Percentiles rank a stretch among this genome's conserved stretches.
Conservation (phyloP, 768 basidiomycete genomes). For the Russula foetens region DNA sequence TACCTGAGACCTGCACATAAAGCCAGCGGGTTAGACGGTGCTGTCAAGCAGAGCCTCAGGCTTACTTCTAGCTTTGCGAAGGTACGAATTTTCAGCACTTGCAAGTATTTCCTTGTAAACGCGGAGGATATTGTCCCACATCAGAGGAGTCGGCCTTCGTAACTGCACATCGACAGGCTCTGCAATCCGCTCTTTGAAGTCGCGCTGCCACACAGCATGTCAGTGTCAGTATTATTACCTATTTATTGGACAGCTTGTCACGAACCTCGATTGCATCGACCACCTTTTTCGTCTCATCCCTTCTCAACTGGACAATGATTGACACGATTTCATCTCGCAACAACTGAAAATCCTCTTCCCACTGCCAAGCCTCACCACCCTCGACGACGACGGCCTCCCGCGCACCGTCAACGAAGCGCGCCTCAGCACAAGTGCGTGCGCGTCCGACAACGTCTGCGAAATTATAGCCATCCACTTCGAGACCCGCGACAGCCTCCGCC, state of each 20-base stretch:
- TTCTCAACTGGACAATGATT: constrained; percentile 84
- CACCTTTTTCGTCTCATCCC: constrained; percentile 99
- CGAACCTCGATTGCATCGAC: constrained; percentile 87
- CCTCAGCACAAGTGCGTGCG: constrained; percentile 54
- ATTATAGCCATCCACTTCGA: constrained; percentile 77
- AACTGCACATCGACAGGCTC: constrained; percentile 86
- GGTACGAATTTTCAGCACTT: constrained; percentile 71
- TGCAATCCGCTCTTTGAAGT: constrained; percentile 82
- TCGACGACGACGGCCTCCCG: constrained; percentile 59
- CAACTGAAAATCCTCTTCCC: constrained; percentile 71
- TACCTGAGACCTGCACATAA: constrained; percentile 76
- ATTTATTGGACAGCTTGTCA: background rate
- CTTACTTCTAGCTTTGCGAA: constrained; percentile 83
- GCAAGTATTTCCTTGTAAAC: constrained; percentile 63
- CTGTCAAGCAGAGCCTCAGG: background rate
- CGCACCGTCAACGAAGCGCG: constrained; percentile 56
- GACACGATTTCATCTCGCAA: constrained; percentile 71
- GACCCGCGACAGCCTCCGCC: constrained; percentile 59
- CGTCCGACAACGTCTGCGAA: constrained; percentile 75
- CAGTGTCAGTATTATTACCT: constrained; percentile 8
- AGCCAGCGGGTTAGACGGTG: background rate
- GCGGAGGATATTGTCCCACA: constrained; percentile 88
- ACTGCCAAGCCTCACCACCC: constrained; percentile 65
- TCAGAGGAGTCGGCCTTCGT: constrained; percentile 63
- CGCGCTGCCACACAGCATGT: constrained; percentile 49